Evolutionary conservation across 345 rosid species (phyloP).

Genomic region (Linum tenue): DNA sequence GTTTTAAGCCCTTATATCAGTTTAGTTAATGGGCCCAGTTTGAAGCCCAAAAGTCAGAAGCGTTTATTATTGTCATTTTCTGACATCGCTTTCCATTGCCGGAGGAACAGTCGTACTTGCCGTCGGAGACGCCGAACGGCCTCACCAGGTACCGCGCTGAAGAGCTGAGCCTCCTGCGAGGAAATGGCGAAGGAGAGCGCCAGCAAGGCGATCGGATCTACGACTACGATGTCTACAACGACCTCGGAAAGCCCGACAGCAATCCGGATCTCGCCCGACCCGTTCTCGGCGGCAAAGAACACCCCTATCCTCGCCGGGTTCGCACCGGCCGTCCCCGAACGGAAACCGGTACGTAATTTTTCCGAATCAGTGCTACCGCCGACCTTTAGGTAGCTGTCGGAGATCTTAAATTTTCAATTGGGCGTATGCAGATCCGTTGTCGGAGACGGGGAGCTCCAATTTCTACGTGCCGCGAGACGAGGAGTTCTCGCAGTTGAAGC

Average conservation of each 20-base stretch:
- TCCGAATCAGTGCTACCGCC: background rate
- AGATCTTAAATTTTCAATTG: too few relatives aligned
- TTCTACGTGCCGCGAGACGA: conserved; percentile 31
- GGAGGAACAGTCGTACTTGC: conserved; percentile 24
- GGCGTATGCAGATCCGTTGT: conserved; percentile 18
- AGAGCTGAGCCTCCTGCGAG: conserved; percentile 25
- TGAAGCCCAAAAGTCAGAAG: too few relatives aligned
- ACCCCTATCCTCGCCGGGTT: conserved; percentile 4
- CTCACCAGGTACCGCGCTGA: conserved; percentile 24
- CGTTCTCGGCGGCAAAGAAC: conserved; percentile 5
- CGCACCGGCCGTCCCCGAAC: conserved; percentile 6
- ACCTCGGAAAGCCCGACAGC: conserved; percentile 29
- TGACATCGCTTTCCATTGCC: too few relatives aligned
- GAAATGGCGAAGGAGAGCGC: conserved; percentile 33
- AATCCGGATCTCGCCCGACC: conserved; percentile 2
- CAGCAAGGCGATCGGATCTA: conserved; percentile 28
- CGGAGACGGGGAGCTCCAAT: conserved; percentile 19
- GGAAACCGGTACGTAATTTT: background rate
- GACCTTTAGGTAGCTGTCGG: too few relatives aligned
- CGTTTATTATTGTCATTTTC: too few relatives aligned
- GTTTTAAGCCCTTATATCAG: too few relatives aligned
- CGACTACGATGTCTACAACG: conserved; percentile 35
- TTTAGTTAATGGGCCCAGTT: too few relatives aligned
- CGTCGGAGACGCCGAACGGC: conserved; percentile 30
- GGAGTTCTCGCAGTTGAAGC: conserved; percentile 18